Conservation (phyloP, 495 filamentous ascomycete species). For the Mytilinidion resinicola region DNA sequence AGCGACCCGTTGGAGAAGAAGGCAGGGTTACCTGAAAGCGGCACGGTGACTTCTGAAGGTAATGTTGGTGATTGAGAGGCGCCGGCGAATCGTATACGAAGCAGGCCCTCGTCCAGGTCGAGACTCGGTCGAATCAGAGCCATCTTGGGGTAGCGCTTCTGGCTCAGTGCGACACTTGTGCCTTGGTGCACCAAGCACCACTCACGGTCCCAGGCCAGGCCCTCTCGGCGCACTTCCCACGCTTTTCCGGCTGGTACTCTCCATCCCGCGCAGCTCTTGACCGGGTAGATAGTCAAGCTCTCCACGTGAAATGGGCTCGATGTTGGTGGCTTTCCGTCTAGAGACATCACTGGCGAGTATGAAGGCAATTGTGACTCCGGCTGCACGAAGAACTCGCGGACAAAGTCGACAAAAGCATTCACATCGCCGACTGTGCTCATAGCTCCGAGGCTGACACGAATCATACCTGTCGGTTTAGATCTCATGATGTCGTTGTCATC, state of each 20-base stretch:
- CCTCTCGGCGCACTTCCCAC: constrained; percentile 74
- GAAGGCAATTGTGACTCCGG: constrained; percentile 12
- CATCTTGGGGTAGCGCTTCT: constrained; percentile 80
- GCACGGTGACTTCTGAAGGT: constrained; percentile 50
- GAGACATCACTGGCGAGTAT: constrained; percentile 14
- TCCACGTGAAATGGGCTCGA: constrained; percentile 32
- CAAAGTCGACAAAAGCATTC: constrained; percentile 58
- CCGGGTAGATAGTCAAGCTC: constrained; percentile 53
- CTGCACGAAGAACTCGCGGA: constrained; percentile 68
- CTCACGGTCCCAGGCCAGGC: constrained; percentile 85
- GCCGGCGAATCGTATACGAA: constrained; percentile 41
- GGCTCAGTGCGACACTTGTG: constrained; percentile 67
- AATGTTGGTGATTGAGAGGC: constrained; percentile 16
- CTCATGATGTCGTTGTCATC: constrained; percentile 72
- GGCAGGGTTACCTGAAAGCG: constrained; percentile 53
- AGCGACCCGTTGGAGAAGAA: constrained; percentile 38
- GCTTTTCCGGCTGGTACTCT: constrained; percentile 53
- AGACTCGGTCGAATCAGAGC: constrained; percentile 65
- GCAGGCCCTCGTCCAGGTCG: constrained; percentile 54
- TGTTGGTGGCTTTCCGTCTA: constrained; percentile 25
- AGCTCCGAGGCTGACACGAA: constrained; percentile 77
- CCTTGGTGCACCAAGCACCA: constrained; percentile 88
- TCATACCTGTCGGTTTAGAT: constrained; percentile 81
- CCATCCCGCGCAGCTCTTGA: constrained; percentile 82
- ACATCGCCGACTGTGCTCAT: constrained; percentile 81